Conservation (phyloP, 2,329 filamentous ascomycete species). For the Grosmannia penicillata region DNA sequence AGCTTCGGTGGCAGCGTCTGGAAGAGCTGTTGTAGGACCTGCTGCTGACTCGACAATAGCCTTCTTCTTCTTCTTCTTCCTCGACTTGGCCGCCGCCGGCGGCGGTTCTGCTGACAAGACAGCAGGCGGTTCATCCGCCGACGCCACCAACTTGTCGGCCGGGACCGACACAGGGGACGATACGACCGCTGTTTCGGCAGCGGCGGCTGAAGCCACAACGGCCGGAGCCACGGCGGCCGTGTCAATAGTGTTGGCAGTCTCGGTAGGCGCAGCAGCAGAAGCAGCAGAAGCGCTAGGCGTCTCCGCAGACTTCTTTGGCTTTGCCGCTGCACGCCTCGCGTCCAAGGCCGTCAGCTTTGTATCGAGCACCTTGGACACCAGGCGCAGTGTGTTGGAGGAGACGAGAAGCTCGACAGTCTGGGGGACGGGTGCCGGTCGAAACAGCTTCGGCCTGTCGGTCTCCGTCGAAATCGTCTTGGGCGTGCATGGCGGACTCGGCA, state of each 20-base stretch:
- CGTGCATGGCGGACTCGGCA: background rate
- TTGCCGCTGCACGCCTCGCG: too few species aligned
- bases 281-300: conserved; percentile 2
- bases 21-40: background rate
- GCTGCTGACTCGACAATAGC: background rate
- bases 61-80: background rate
- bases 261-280: too few species aligned
- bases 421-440: background rate
- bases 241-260: too few species aligned
- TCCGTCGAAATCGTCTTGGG: background rate
- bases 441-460: background rate
- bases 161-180: too few species aligned
- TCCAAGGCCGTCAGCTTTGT: conserved; percentile 6
- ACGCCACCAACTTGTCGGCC: too few species aligned
- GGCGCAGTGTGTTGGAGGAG: conserved; percentile 8
- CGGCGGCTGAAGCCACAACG: too few species aligned
- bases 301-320: too few species aligned
- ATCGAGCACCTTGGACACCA: conserved; percentile 8
- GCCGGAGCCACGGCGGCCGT: too few species aligned
- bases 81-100: background rate
- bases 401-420: conserved; percentile 7
- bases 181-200: too few species aligned
- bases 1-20: background rate
- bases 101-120: too few species aligned
- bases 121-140: too few species aligned